phyloP scores from a whole-genome alignment of 169 alveolate species.

The Plasmodium fragile region DNA sequence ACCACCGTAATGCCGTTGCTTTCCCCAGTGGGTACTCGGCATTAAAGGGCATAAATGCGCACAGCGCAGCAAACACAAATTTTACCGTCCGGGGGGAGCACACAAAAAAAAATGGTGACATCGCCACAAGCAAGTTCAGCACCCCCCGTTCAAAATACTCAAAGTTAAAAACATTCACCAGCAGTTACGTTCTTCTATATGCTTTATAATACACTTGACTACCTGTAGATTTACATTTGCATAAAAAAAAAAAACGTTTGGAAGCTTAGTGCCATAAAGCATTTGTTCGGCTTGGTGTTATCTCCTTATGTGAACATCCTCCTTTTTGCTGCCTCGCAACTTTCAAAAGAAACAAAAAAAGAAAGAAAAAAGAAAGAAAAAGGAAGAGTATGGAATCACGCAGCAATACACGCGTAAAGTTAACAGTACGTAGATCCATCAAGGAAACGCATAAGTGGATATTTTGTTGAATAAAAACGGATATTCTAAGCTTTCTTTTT shows the following conservation, averaged over 20 bases:
- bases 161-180: not conserved
- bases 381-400: not conserved
- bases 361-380: not conserved
- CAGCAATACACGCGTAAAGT: not conserved
- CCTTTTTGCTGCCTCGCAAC: not conserved
- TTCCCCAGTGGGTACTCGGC: not conserved
- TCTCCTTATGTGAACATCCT: not conserved
- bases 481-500: not conserved
- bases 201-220: not conserved
- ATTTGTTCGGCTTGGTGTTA: not conserved
- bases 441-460: not conserved
- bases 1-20: not conserved
- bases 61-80: not conserved
- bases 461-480: not conserved
- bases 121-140: not conserved
- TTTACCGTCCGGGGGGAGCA: not conserved
- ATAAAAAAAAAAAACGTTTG: not conserved
- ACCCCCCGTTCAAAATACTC: not conserved
- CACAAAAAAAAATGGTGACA: not conserved
- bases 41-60: not conserved
- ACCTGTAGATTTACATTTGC: not conserved
- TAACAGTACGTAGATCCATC: constrained; percentile 7
- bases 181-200: not conserved
- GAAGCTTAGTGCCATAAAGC: not conserved
- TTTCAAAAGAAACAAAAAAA: not conserved